phyloP scores from a whole-genome alignment of 1,284 basidiomycete genomes.

The Pholiota adiposa region DNA sequence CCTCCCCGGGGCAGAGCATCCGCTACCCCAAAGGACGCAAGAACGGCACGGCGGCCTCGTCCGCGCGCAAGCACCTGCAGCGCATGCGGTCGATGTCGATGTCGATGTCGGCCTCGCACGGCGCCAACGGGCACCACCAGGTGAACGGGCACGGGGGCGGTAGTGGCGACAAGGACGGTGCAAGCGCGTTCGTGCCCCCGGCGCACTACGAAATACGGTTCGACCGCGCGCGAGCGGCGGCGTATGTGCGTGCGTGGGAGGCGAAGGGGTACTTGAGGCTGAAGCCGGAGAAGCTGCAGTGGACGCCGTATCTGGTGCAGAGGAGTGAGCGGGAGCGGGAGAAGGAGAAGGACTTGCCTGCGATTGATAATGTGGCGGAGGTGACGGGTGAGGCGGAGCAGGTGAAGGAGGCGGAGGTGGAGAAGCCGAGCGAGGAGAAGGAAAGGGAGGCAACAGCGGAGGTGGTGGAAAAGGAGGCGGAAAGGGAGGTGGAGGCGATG shows the following conservation, averaged over 20 bases:
- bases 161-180: constrained; percentile 46
- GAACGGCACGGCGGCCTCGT: constrained; percentile 46
- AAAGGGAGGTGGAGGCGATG: neutral
- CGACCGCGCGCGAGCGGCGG: constrained; percentile 71
- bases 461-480: neutral
- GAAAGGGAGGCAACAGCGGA: neutral
- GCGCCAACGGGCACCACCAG: neutral
- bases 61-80: constrained; percentile 61
- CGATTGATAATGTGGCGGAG: constrained; percentile 18
- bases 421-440: neutral
- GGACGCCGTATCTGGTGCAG: constrained; percentile 90
- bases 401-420: constrained; percentile 9
- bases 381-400: constrained; percentile 4
- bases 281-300: constrained; percentile 87
- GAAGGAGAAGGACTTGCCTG: constrained; percentile 25
- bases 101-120: neutral
- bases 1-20: constrained; percentile 76
- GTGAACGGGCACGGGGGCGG: constrained; percentile 7
- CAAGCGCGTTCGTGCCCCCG: constrained; percentile 66
- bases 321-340: constrained; percentile 55
- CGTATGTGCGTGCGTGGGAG: constrained; percentile 75
- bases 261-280: constrained; percentile 83
- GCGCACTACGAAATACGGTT: constrained; percentile 80
- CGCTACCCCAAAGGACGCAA: constrained; percentile 73
- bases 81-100: constrained; percentile 49